Base-by-base conservation (phyloP, 176 grass and related monocot species). In the Zoysia japonica region DNA sequence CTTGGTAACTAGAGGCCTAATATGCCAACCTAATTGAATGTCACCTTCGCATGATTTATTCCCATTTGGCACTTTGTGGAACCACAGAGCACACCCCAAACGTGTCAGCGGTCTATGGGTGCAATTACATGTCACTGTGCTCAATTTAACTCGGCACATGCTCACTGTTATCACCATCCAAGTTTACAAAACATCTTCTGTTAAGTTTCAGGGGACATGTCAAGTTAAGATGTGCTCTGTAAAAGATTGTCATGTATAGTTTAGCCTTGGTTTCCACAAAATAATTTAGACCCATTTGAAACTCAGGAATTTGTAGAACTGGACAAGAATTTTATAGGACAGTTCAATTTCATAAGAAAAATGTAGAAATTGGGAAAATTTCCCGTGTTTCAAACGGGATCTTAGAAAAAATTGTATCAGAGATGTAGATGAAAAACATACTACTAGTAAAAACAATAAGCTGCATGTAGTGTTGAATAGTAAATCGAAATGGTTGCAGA, bases 21-120 rank as follows among this genome's bases (percentile, higher is more conserved):
- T 82, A 82, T 39, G 46, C 85, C 80, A 60, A 74, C 46, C 45
- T 74, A 83, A 78, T 69, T 79, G 80, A 78, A 84, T 84, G 75
- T 11, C 39, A 5, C 62, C 37, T 68, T 40, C 75, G 75, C 19
- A 60, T 12, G 44, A 78, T 67, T 68, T 15, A 56, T 87, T 50
- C 51, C 44, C 49, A 51, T 50, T 36, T 44, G n/a, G 74, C 38
- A 65, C 42, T 65, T 77, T 35, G 60, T 73, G 61, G 74, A 62
- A 65, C 74, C 68, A 65, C 35, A 43, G 16, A 37, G 43, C 68
- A 78, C 61, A 60, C 56, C 48, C 19, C 71, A 68, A 55, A 79
- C 78, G 76, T 59, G 37, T 71, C 77, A 69, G 63, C 70, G 10
- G 63, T 70, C 55, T 57, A 59, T 55, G 11, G 71, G 54, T 75